Evolutionary conservation across 805 yeast genomes (phyloP).

Genomic region (Brettanomyces custersianus): DNA sequence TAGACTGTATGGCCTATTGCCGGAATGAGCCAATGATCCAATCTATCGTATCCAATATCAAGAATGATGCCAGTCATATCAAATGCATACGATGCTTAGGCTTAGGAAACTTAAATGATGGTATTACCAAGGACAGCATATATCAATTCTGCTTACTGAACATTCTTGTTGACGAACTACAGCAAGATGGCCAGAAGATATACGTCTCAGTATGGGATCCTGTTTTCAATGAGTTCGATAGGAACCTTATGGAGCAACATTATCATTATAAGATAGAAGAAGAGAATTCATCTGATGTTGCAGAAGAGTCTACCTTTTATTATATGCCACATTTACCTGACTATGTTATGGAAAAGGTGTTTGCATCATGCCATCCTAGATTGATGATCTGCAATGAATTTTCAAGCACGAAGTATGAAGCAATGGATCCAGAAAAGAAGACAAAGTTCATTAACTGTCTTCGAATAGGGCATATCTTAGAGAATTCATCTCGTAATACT

Average conservation of each 20-base stretch:
- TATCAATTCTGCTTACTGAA: constrained; percentile 21
- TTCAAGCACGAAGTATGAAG: constrained; percentile 17
- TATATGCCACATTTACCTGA: constrained; percentile 29
- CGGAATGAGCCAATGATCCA: background rate
- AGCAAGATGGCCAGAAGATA: background rate
- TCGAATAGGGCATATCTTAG: background rate
- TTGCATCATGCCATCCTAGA: constrained; percentile 14
- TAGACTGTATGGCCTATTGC: too few species aligned
- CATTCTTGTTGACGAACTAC: constrained; percentile 7
- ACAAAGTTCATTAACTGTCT: background rate
- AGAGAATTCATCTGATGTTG: background rate
- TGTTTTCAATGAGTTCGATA: constrained; percentile 17
- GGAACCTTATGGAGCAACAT: constrained; percentile 8
- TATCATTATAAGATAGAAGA: constrained; percentile 13
- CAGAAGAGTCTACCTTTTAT: constrained; percentile 10
- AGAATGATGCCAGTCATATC: background rate
- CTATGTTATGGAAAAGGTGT: constrained; percentile 17
- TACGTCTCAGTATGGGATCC: constrained; percentile 25
- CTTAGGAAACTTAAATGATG: constrained; percentile 19
- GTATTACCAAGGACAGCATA: constrained; percentile 12
- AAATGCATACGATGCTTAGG: constrained; percentile 21
- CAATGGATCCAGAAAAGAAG: constrained; percentile 16
- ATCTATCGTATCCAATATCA: background rate
- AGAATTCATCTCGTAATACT: too few species aligned
- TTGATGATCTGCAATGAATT: constrained; percentile 24